These are phyloP conservation scores for Lactifluus volemus DNA, from an alignment of 768 basidiomycete genomes.

Conservation along the genomic window DNA sequence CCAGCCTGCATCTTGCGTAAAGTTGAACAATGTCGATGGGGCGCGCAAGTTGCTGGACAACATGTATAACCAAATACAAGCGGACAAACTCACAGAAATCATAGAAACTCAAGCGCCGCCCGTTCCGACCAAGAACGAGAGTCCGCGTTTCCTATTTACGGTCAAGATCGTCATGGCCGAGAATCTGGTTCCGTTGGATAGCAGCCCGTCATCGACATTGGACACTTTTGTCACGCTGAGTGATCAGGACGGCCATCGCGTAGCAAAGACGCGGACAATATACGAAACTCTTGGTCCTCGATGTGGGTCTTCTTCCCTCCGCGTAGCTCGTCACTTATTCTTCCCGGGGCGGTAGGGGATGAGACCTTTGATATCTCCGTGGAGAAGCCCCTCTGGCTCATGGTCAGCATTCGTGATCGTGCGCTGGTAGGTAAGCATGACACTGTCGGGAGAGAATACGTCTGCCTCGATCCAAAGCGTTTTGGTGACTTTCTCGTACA, in stretches of 20 bases:
- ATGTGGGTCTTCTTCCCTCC: constrained; percentile 47
- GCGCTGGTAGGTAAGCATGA: constrained; percentile 90
- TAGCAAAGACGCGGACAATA: constrained; percentile 93
- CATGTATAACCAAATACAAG: constrained; percentile 88
- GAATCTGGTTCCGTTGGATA: constrained; percentile 69
- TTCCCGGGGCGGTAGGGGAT: constrained; percentile 55
- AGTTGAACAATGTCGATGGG: constrained; percentile 94
- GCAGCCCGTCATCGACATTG: constrained; percentile 65
- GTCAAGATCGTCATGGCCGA: constrained; percentile 93
- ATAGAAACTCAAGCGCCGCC: constrained; percentile 52
- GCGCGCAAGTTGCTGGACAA: constrained; percentile 86
- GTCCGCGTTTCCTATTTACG: constrained; percentile 74
- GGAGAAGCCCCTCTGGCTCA: constrained; percentile 91
- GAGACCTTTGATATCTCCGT: constrained; percentile 95
- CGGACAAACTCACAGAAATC: constrained; percentile 71
- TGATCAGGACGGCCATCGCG: constrained; percentile 80
- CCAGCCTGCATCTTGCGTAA: constrained; percentile 87
- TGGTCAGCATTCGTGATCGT: constrained; percentile 90
- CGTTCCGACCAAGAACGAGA: constrained; percentile 60
- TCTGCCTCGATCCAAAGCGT: constrained; percentile 83
- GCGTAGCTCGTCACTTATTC: constrained; percentile 12
- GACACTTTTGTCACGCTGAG: constrained; percentile 94
- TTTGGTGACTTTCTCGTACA: constrained; percentile 86
- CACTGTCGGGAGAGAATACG: constrained; percentile 81
- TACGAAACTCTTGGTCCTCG: constrained; percentile 87